Evolutionary conservation across 768 basidiomycete genomes (phyloP).

Genomic region (Boletus sensibilis): DNA sequence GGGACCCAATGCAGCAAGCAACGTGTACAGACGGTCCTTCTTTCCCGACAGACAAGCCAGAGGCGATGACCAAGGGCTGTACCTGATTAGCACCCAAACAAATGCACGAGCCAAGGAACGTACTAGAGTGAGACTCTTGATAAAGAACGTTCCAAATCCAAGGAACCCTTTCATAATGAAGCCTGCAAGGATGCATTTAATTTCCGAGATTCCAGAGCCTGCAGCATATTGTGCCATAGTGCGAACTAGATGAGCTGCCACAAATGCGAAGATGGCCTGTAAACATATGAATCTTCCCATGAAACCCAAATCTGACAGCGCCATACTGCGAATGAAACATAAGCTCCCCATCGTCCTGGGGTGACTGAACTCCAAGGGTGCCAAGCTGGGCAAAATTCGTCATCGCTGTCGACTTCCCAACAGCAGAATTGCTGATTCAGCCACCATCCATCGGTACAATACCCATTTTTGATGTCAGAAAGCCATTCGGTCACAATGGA

Average conservation of each 20-base stretch:
- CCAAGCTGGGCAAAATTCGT: conserved; percentile 89
- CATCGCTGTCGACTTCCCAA: conserved; percentile 88
- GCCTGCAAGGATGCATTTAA: conserved; percentile 96
- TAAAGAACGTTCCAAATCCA: conserved; percentile 83
- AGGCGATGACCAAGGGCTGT: conserved; percentile 95
- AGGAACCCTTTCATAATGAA: conserved; percentile 97
- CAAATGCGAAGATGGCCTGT: conserved; percentile 78
- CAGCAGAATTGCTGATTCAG: conserved; percentile 97
- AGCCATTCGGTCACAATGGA: conserved; percentile 97
- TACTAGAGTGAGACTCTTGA: conserved; percentile 93
- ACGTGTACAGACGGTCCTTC: conserved; percentile 98
- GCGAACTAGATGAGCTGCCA: conserved; percentile 85
- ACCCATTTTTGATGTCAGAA: conserved; percentile 96
- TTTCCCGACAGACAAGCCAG: conserved; percentile 95
- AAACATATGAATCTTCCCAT: conserved; percentile 1
- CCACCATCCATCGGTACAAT: conserved; percentile 98
- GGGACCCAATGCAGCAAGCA: conserved; percentile 88
- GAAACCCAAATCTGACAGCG: conserved; percentile 12
- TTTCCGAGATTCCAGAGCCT: conserved; percentile 97
- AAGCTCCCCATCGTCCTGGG: conserved; percentile 76
- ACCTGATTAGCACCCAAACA: conserved; percentile 15
- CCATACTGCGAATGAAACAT: conserved; percentile 89
- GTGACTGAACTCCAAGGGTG: conserved; percentile 79
- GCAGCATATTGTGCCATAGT: conserved; percentile 93
- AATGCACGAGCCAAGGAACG: conserved; percentile 28